Evolutionary conservation across 2,329 filamentous ascomycete genomes (phyloP).

Genomic region (Hymenoscyphus albidus): DNA sequence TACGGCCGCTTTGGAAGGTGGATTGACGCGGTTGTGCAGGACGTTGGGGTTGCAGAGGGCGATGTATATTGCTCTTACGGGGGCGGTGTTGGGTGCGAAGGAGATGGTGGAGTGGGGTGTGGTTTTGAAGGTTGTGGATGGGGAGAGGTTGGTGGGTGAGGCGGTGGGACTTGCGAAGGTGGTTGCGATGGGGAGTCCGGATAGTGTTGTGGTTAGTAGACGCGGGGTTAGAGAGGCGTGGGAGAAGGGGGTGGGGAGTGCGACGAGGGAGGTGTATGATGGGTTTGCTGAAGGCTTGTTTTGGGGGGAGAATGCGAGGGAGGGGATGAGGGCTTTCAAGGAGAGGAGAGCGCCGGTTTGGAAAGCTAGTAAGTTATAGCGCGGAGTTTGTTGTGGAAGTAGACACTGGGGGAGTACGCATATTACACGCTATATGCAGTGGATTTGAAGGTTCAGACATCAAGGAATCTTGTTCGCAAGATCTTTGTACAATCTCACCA

Average conservation of each 20-base stretch:
- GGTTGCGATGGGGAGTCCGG: constrained; percentile 35
- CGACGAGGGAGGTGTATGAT: constrained; percentile 40
- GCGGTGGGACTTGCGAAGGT: constrained; percentile 33
- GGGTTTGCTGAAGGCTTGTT: constrained; percentile 40
- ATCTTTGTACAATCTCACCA: too few species aligned
- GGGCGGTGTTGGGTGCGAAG: constrained; percentile 44
- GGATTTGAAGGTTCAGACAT: too few species aligned
- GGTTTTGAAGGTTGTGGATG: constrained; percentile 30
- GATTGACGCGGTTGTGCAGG: constrained; percentile 39
- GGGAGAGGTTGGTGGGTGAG: constrained; percentile 34
- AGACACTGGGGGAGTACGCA: too few species aligned
- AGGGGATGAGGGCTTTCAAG: constrained; percentile 49
- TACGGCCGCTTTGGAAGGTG: constrained; percentile 54
- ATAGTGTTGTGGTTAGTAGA: constrained; percentile 36
- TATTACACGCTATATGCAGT: too few species aligned
- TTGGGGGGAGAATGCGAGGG: constrained; percentile 45
- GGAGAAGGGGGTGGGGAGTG: constrained; percentile 41
- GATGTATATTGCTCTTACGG: constrained; percentile 18
- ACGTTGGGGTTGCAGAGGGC: constrained; percentile 42
- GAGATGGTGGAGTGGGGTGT: constrained; percentile 33
- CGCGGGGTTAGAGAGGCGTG: constrained; percentile 36
- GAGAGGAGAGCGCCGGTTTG: constrained; percentile 47
- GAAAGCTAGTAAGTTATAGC: constrained; percentile 35
- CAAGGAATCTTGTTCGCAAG: too few species aligned
- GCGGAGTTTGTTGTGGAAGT: too few species aligned